Evolutionary conservation across 352 stramenopile species (phyloP).

Genomic region (Phytophthora pisi): DNA sequence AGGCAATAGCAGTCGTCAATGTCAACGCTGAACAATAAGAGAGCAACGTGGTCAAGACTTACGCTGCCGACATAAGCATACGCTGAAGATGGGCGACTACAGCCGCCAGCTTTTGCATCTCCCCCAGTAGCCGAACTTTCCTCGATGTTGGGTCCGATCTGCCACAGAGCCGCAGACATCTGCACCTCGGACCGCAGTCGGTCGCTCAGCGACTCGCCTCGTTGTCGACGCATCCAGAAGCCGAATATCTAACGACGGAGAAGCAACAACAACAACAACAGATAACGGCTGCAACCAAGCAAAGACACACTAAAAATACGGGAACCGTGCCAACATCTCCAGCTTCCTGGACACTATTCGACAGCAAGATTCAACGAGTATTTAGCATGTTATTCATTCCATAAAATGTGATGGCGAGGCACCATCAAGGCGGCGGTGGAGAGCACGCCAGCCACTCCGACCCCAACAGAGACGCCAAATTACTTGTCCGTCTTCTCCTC

Average conservation of each 20-base stretch:
- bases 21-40: background rate
- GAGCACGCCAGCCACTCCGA: background rate
- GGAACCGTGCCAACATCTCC: background rate
- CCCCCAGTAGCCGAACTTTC: slow-evolving; percentile 1
- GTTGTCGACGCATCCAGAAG: slow-evolving; percentile 26
- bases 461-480: background rate
- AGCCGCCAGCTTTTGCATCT: slow-evolving; percentile 5
- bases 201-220: slow-evolving; percentile 52
- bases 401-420: background rate
- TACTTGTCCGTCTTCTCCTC: slow-evolving; percentile 9
- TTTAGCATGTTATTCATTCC: slow-evolving; percentile 2
- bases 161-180: slow-evolving; percentile 32
- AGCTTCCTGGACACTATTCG: background rate
- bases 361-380: background rate
- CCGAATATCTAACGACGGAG: background rate
- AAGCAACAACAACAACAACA: background rate
- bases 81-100: background rate
- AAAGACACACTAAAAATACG: slow-evolving; percentile 1
- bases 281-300: background rate
- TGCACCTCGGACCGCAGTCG: slow-evolving; percentile 55
- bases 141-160: slow-evolving; percentile 8
- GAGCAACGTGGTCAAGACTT: background rate
- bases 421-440: background rate
- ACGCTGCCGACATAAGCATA: slow-evolving; percentile 5
- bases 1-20: background rate